phyloP scores from a whole-genome alignment of 805 yeast species.

The Pichia ethanolica region DNA sequence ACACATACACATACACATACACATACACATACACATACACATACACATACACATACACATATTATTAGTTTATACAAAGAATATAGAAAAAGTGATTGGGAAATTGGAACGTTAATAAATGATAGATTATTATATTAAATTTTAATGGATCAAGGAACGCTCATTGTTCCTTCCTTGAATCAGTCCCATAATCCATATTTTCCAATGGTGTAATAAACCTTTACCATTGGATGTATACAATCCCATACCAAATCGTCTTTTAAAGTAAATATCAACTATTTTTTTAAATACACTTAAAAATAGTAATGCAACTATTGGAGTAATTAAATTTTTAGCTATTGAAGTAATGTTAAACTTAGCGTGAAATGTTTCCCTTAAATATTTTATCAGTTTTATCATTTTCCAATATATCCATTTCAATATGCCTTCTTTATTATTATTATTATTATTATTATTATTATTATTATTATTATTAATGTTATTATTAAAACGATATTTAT shows the following conservation, averaged over 20 bases:
- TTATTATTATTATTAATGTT: background rate
- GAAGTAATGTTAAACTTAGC: background rate
- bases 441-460: background rate
- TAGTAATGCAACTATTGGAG: background rate
- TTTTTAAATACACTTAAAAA: slow-evolving; percentile 1
- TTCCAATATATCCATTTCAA: slow-evolving; percentile 1
- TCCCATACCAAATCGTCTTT: background rate
- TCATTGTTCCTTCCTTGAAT: background rate
- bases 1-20: too few species aligned
- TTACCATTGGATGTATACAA: background rate
- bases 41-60: too few species aligned
- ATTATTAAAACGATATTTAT: background rate
- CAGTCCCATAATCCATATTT: background rate
- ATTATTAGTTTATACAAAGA: too few species aligned
- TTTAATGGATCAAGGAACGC: too few species aligned
- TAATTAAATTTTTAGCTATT: background rate
- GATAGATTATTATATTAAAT: background rate
- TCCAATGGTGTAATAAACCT: background rate
- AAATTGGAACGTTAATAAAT: background rate
- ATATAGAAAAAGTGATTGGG: too few species aligned
- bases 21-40: too few species aligned
- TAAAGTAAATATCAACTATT: background rate
- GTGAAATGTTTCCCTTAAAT: background rate
- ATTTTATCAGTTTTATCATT: background rate
- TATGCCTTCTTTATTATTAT: background rate